Evolutionary conservation across 805 yeast genomes (phyloP), one percentile per base, ranked within the genome.

Genomic region (Wickerhamiella occidentalis): DNA sequence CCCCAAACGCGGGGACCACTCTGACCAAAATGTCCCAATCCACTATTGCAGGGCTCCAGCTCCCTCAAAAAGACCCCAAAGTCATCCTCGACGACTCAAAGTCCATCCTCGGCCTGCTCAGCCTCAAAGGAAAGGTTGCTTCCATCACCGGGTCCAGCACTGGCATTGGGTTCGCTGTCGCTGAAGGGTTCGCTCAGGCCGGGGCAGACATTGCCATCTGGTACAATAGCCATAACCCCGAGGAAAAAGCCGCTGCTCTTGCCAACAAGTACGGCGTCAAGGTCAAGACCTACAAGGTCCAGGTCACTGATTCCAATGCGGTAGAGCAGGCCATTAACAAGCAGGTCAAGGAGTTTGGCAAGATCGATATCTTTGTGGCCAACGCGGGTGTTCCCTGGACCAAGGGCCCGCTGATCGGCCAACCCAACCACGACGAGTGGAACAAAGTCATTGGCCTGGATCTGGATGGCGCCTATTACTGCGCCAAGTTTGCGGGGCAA

Each of bases 321-420:
- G 85, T 82, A 41, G 74, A 74, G 55, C 55, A 54, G 17, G 72
- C 76, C 3, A 68, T 81, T 45, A 60, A 60, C 28, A 72, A 71
- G 63, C 77, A 79, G 52, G 76, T 70, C 54, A 54, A 64, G 49
- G 94, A 85, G 59, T 85, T 86, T 63, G 92, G 92, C 51, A 77
- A 77, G 54, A 79, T 86, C 56, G 95, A 86, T 64, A 69, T 85
- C 29, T 81, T 84, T 60, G 92, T 86, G 36, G 94, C 94, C 57
- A 86, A 86, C 63, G 95, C 95, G 13, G 96, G 96, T 41, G 79
- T 84, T 41, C 79, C 86, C n/a, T 85, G 94, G 94, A 72, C 76
- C 19, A 71, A 75, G 18, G 87, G 86, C 18, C 73, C 75, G 18
- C 60, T 77, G 49, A 62, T 76, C 51, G 74, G 73, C 40, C 69